A percentile compares a stretch with the other conserved stretches of the same genome.
phyloP scores from a whole-genome alignment of 441 rosid species.

The Eruca vesicaria region DNA sequence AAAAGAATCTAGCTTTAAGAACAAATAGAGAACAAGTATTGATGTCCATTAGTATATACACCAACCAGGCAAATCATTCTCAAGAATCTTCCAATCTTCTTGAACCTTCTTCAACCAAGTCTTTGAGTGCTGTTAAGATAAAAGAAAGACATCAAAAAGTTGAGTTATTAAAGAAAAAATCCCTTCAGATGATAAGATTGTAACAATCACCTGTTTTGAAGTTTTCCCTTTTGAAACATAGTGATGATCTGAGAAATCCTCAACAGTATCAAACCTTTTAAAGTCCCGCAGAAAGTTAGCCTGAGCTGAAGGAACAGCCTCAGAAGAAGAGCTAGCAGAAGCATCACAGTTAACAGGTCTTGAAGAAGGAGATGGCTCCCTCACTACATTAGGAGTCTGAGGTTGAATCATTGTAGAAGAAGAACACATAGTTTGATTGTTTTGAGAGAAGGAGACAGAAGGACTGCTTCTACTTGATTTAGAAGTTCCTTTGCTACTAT shows the following conservation, averaged over 20 bases:
- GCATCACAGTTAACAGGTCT: not conserved
- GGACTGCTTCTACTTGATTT: constrained; percentile 8
- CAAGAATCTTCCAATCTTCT: constrained; percentile 86
- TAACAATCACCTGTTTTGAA: constrained; percentile 50
- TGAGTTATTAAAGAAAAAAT: not conserved
- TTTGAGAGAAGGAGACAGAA: not conserved
- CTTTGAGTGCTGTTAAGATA: constrained; percentile 46
- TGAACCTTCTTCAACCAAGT: constrained; percentile 78
- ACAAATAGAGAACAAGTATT: not conserved
- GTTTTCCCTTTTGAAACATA: constrained; percentile 41
- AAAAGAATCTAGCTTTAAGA: not conserved
- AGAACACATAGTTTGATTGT: not conserved
- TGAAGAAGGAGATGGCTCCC: not conserved
- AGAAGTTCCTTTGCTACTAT: constrained; percentile 5
- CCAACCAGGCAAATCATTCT: constrained; percentile 88
- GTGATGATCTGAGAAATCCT: constrained; percentile 73
- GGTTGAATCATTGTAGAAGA: not conserved
- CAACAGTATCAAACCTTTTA: constrained; percentile 70
- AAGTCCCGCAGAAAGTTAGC: constrained; percentile 45
- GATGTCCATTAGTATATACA: not conserved
- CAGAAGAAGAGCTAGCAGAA: constrained; percentile 33
- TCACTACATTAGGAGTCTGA: constrained; percentile 22
- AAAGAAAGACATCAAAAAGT: not conserved
- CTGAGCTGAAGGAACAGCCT: constrained; percentile 12
- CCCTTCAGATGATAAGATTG: not conserved